phyloP scores from a whole-genome alignment of 495 filamentous ascomycete species.

The Aspergillus affinis region DNA sequence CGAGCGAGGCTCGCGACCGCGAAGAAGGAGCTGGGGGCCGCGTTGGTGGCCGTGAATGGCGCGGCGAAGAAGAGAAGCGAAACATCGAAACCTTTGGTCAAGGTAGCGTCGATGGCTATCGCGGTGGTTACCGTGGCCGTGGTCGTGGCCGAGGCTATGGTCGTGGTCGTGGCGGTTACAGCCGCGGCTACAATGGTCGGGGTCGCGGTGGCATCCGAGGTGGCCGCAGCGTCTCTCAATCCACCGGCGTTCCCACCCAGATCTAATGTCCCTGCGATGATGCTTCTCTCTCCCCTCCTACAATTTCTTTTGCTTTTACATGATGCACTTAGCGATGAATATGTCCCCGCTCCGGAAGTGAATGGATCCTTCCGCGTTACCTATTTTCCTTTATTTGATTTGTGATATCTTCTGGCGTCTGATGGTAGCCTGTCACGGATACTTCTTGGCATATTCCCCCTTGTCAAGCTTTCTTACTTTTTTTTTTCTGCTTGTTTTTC shows the following conservation, averaged over 20 bases:
- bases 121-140: slow-evolving; percentile 69
- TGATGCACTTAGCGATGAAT: slow-evolving; percentile 29
- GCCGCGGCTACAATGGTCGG: slow-evolving; percentile 46
- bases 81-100: slow-evolving; percentile 99
- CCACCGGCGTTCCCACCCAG: slow-evolving; percentile 44
- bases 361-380: slow-evolving; percentile 19
- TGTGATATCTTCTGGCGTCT: slow-evolving; percentile 2
- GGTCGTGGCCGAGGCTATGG: slow-evolving; percentile 64
- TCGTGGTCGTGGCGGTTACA: slow-evolving; percentile 55
- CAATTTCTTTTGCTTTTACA: slow-evolving; percentile 9
- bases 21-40: slow-evolving; percentile 66
- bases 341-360: slow-evolving; percentile 26
- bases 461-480: slow-evolving; percentile 12
- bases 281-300: slow-evolving; percentile 17
- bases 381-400: slow-evolving; percentile 10
- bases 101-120: slow-evolving; percentile 88
- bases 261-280: slow-evolving; percentile 25
- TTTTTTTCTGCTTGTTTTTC: slow-evolving; percentile 16
- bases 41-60: slow-evolving; percentile 84
- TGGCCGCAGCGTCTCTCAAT: slow-evolving; percentile 39
- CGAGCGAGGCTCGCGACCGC: slow-evolving; percentile 87
- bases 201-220: slow-evolving; percentile 40
- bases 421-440: slow-evolving; percentile 7
- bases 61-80: slow-evolving; percentile 87
- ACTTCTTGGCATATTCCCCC: slow-evolving; percentile 16